phyloP scores from a whole-genome alignment of 169 alveolate species.

The Eimeria zaria region DNA sequence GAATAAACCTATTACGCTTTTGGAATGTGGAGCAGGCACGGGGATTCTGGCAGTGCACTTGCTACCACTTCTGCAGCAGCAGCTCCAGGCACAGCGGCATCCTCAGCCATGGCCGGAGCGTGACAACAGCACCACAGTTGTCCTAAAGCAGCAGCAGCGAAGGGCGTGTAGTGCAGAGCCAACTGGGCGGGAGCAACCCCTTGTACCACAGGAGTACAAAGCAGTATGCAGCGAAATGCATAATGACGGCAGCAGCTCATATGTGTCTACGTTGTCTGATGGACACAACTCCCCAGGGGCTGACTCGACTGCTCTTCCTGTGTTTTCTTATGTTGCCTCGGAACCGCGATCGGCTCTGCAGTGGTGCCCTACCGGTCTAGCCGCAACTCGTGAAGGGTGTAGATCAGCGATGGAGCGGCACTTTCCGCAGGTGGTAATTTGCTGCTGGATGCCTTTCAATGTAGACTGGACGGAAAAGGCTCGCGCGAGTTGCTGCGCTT shows the following conservation, averaged over 20 bases:
- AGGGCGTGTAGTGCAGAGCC: background rate
- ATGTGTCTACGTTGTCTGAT: background rate
- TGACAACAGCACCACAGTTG: background rate
- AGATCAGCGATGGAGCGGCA: slow-evolving; percentile 47
- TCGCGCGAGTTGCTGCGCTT: slow-evolving; percentile 63
- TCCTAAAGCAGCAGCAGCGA: slow-evolving; percentile 18
- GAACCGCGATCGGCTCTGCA: slow-evolving; percentile 41
- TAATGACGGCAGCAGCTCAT: background rate
- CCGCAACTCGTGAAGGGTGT: slow-evolving; percentile 36
- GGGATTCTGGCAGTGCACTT: slow-evolving; percentile 66
- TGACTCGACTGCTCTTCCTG: background rate
- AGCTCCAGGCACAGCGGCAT: slow-evolving; percentile 35
- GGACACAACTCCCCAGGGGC: background rate
- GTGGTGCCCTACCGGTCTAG: slow-evolving; percentile 12
- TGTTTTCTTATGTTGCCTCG: slow-evolving; percentile 45
- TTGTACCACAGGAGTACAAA: background rate
- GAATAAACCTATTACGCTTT: background rate
- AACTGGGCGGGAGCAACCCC: background rate
- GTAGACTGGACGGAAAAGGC: slow-evolving; percentile 80
- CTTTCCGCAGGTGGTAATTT: slow-evolving; percentile 80
- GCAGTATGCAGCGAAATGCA: background rate
- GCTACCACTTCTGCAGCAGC: slow-evolving; percentile 54
- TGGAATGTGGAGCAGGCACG: slow-evolving; percentile 67
- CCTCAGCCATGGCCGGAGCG: background rate
- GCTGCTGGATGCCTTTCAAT: slow-evolving; percentile 84